Base-by-base conservation (phyloP, 805 yeast species). In the Metschnikowia cubensis region DNA sequence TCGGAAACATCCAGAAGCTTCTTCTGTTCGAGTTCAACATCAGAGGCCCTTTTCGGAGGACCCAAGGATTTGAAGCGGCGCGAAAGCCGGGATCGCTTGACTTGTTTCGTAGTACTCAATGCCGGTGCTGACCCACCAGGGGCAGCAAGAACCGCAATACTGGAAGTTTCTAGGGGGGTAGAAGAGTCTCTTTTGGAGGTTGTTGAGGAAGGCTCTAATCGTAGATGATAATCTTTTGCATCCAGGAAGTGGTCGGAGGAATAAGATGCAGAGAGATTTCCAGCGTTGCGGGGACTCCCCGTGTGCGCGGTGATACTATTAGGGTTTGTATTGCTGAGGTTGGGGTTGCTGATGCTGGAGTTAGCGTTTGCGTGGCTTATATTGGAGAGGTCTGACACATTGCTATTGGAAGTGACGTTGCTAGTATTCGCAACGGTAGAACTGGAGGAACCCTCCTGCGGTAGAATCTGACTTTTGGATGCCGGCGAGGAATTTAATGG, bases 11-110 rank as follows among this genome's bases (percentile, higher is more conserved):
- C 38, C 38, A n/a, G 41, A 22, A 38, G 31, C 32, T 38, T 38
- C 21, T n/a, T 38, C 35, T 35, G 48, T 14, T 45, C 42, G 13
- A 32, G 33, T 4, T 29, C 40, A n/a, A 50, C 48, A 17, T 53
- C 58, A 3, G 73, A 63, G 2, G 77, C 69, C 44, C 84, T 61
- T 54, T 76, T 71, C 1, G 83, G 83, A 10, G 82, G 82, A 1
- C 84, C 84, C 36, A 80, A 53, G 2, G 55, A 41, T 34, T 45
- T 46, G 46, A 72, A 69, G 33, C 77, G 63, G 50, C 76, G 65
- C 1, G 69, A 54, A 11, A 73, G 66, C 42, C 73, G 59, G 32
- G 67, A 59, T 48, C 63, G 67, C n/a, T 43, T 43, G 33, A 43
- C 39, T 11, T 17, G 33, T 43, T 22, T 43, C 5, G n/a, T n/a